Conservation (phyloP, 129 eudicot genomes). For the Flaveria trinervia region DNA sequence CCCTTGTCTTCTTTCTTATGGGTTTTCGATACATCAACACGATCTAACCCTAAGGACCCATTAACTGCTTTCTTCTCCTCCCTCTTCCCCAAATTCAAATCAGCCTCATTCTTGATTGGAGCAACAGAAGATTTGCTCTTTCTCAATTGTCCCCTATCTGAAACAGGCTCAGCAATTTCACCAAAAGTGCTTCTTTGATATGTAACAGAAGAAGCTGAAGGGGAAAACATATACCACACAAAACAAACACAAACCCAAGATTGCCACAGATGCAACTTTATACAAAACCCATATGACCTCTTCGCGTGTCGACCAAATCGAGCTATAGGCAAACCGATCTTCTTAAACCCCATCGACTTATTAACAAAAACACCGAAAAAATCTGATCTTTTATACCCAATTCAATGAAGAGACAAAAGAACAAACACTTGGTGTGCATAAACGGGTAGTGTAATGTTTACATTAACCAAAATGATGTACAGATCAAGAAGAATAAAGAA, state of each 20-base stretch:
- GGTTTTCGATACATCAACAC: slow-evolving; percentile 22
- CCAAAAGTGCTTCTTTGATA: slow-evolving; percentile 85
- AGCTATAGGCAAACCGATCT: slow-evolving; percentile 59
- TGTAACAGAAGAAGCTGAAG: slow-evolving; percentile 63
- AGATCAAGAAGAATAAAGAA: slow-evolving; percentile 35
- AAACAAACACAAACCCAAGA: slow-evolving; percentile 85
- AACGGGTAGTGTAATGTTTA: neutral
- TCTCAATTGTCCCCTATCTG: slow-evolving; percentile 36
- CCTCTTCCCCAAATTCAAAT: slow-evolving; percentile 38
- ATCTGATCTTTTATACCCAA: neutral
- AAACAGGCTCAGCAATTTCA: slow-evolving; percentile 68
- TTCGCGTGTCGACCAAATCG: slow-evolving; percentile 73
- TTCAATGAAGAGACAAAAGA: slow-evolving; percentile 6
- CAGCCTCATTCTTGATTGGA: slow-evolving; percentile 30
- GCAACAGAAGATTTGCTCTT: slow-evolving; percentile 26
- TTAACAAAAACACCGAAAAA: slow-evolving; percentile 1
- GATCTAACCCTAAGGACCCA: slow-evolving; percentile 47
- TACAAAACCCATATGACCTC: slow-evolving; percentile 68
- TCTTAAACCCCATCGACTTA: slow-evolving; percentile 33
- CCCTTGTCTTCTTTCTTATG: slow-evolving; percentile 36
- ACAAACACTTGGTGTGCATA: slow-evolving; percentile 31
- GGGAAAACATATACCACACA: slow-evolving; percentile 82
- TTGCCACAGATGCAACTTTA: slow-evolving; percentile 65
- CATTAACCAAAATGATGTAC: slow-evolving; percentile 6
- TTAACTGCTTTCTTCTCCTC: slow-evolving; percentile 45